Conservation (phyloP, 352 stramenopile species). For the Phytophthora podocarpi region DNA sequence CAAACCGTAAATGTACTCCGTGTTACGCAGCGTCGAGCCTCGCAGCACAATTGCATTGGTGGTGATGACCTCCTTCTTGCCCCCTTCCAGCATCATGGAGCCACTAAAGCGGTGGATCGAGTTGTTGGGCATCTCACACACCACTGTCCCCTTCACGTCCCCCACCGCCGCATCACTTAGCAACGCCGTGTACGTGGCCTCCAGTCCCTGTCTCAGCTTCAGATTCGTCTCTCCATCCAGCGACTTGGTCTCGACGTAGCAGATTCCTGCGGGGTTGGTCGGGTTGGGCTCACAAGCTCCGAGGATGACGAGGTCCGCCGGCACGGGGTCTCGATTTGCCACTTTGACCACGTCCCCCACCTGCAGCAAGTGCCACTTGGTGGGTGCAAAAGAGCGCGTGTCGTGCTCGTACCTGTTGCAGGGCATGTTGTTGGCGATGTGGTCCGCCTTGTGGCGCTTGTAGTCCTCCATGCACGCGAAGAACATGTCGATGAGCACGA, state of each 20-base stretch:
- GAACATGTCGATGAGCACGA: constrained; percentile 93
- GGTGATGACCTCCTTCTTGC: constrained; percentile 77
- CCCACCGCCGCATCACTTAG: constrained; percentile 53
- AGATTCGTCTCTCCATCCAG: constrained; percentile 95
- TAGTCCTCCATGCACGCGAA: constrained; percentile 92
- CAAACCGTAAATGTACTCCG: constrained; percentile 90
- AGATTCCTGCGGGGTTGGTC: constrained; percentile 74
- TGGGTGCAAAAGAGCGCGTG: constrained; percentile 54
- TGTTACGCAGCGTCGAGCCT: constrained; percentile 90
- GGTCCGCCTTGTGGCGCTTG: constrained; percentile 89
- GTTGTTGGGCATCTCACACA: constrained; percentile 90
- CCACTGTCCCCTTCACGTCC: constrained; percentile 59
- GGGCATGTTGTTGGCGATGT: constrained; percentile 81
- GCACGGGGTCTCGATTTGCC: constrained; percentile 84
- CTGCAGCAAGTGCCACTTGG: constrained; percentile 78
- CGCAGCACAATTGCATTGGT: constrained; percentile 85
- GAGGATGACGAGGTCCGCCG: constrained; percentile 90
- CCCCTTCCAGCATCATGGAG: constrained; percentile 67
- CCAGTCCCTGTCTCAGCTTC: constrained; percentile 87
- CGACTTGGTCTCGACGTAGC: constrained; percentile 93
- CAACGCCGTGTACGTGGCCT: constrained; percentile 77
- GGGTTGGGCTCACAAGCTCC: constrained; percentile 77
- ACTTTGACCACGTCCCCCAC: constrained; percentile 93
- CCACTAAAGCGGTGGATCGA: constrained; percentile 92
- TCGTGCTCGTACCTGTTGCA: constrained; percentile 51